A percentile compares a stretch with the other conserved stretches of the same genome.
Conservation (phyloP, 139 green algal species). For the Micromonas pusilla region DNA sequence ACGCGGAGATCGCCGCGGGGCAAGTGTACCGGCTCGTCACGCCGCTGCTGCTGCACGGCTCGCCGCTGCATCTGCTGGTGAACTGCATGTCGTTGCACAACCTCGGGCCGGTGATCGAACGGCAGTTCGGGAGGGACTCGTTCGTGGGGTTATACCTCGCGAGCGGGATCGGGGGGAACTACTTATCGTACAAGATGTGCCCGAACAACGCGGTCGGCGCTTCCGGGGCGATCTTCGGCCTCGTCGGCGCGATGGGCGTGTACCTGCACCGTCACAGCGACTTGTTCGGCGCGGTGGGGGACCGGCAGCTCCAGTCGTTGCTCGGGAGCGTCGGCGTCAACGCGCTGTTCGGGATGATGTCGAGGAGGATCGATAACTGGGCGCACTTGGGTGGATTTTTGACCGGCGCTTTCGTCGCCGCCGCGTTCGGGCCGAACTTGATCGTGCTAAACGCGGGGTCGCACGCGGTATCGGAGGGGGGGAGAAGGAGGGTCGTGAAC, state of each 20-base stretch:
- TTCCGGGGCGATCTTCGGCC: conserved; percentile 47
- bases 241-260: conserved; percentile 43
- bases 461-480: too few species aligned
- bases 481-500: not conserved
- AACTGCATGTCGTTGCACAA: conserved; percentile 51
- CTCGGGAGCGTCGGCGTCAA: conserved; percentile 5
- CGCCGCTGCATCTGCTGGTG: conserved; percentile 57
- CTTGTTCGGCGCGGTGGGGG: not conserved
- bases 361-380: conserved; percentile 39
- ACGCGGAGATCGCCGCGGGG: conserved; percentile 55
- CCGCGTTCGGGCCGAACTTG: conserved; percentile 44
- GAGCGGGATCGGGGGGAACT: conserved; percentile 37
- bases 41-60: conserved; percentile 61
- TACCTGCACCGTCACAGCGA: conserved; percentile 12
- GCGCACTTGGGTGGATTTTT: conserved; percentile 54
- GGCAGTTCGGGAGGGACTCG: conserved; percentile 35
- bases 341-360: conserved; percentile 15
- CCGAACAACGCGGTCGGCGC: conserved; percentile 22
- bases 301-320: not conserved
- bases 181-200: conserved; percentile 44
- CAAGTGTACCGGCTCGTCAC: conserved; percentile 69
- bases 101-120: conserved; percentile 51
- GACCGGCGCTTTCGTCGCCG: conserved; percentile 42
- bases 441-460: not conserved
- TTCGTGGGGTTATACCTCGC: conserved; percentile 44